Base-by-base conservation (phyloP, 345 rosid species). In the Punica granatum region DNA sequence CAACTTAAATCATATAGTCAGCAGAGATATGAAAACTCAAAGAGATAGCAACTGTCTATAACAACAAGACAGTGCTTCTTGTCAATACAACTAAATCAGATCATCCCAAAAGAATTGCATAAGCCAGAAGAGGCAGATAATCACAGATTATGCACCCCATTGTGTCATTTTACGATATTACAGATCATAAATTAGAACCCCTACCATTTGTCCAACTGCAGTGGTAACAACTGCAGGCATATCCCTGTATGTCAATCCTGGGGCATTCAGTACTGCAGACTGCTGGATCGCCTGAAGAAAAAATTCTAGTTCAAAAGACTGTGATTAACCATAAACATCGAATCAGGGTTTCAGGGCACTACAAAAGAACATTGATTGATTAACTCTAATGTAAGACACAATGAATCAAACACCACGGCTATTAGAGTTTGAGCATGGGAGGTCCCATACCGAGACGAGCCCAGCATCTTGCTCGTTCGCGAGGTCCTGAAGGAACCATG, bases 141-240 rank as follows among this genome's bases (percentile, higher is more conserved):
- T 49, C 11, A n/a, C 56, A 49, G 21, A n/a, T 23, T 49, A 1
- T n/a, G 56, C 5, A 51, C 58, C 58, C 1, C 9, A 51, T 51
- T 11, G 30, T 51, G 30, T n/a, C 21, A 51, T 10, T n/a, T 23
- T n/a, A 23, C 28, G 58, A 51, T 8, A 5, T 23, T 23, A 7
- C 13, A 51, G 30, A 51, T 51, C 11, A 51, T 28, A 51, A 49
- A 51, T 23, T 23, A 51, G 30, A 56, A 26, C 12, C 36, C 6
- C 19, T 80, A 92, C 98, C 98, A 90, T 88, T 70, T 88, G 87
- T 65, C 92, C 96, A 74, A 85, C 68, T 59, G 97, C 88, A 32
- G 94, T 88, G 34, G 90, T 79, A 7, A 74, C 66, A 44, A 76
- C 53, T 32, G 85, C 78, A 9, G 90, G 83, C 36, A 70, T 63